Evolutionary conservation across 2,329 filamentous ascomycete species (phyloP), one percentile per base, ranked within the genome.

Genomic region (Xylariales sp.): DNA sequence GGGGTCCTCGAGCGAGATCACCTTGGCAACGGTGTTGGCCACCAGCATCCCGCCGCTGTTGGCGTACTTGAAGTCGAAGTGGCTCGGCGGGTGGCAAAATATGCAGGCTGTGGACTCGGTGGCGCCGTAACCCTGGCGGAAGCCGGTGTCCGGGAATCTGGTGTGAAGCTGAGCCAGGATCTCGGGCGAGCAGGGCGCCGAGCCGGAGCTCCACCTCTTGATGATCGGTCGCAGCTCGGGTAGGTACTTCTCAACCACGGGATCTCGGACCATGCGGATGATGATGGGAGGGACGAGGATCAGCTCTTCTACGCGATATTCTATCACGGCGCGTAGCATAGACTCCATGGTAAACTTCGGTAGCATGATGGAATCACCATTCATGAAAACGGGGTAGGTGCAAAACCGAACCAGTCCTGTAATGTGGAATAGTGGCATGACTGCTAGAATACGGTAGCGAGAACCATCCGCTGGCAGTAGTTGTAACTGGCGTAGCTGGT

Each of bases 81-180:
- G 67, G 0, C 66, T 62, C 0, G 71, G 69, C 5, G 78, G 74
- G 37, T 82, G 78, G 0, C 73, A 67, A 0, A 76, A 81, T 42
- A 84, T 78, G 45, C 76, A 81, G 4, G 64, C 69, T 51, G 76
- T 83, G 1, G 68, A 74, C 53, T 82, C 80, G 0, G 79, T 84
- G 76, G 83, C 82, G 15, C 80, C 79, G 48, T 81, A 83, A 3
- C 76, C 77, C 51, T 81, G 78, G 45, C 77, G 76, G 55, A 83
- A 78, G 0, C 75, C 75, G 0, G 72, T 76, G 3, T 67, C 58
- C 0, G 77, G 78, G 49, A 80, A 82, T 33, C 67, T 70, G 44
- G 66, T 62, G 40, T 75, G 59, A 10, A 82, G 59, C 17, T 70
- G 62, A 15, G 72, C 65, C 13, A 81, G 64, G 37, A 83, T 71